A percentile compares a stretch with the other conserved stretches of the same genome.
Evolutionary conservation across 768 basidiomycete genomes (phyloP).

Genomic region (Psilocybe subaeruginosa): DNA sequence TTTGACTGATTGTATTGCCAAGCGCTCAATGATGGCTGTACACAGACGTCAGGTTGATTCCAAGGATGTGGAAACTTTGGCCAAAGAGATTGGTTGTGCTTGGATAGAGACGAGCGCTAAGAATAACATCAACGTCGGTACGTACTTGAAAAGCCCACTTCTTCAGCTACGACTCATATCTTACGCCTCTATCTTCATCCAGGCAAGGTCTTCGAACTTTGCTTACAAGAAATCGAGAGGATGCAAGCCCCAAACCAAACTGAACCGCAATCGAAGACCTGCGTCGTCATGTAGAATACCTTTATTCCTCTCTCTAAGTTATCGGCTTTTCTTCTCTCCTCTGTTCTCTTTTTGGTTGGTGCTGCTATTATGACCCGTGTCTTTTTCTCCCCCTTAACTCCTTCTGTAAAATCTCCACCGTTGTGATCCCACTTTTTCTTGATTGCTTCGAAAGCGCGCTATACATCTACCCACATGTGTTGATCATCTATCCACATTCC

Average conservation of each 20-base stretch:
- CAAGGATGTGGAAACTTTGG: conserved; percentile 76
- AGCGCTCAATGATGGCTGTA: conserved; percentile 16
- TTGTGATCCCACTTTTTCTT: not conserved
- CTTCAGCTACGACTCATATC: not conserved
- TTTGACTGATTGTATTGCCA: not conserved
- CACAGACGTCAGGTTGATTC: conserved; percentile 71
- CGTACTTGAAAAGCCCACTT: conserved; percentile 35
- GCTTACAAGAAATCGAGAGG: conserved; percentile 83
- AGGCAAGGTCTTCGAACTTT: conserved; percentile 87
- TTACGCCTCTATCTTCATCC: conserved; percentile 8
- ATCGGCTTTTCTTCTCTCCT: not conserved
- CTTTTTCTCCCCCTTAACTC: not conserved
- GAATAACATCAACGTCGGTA: conserved; percentile 85
- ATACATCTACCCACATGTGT: not conserved
- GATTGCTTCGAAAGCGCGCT: not conserved
- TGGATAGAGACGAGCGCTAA: conserved; percentile 92
- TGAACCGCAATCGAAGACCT: conserved; percentile 39
- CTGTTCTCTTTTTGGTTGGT: not conserved
- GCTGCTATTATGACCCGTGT: not conserved
- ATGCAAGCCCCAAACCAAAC: conserved; percentile 55
- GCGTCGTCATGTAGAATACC: conserved; percentile 40
- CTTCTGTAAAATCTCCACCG: not conserved
- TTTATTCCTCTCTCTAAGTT: not conserved
- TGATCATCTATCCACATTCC: not conserved
- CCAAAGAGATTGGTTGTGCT: conserved; percentile 69